Percentiles rank a stretch among this genome's conserved stretches.
Evolutionary conservation across 2,329 filamentous ascomycete species (phyloP).

Genomic region (Calonectria hongkongensis): DNA sequence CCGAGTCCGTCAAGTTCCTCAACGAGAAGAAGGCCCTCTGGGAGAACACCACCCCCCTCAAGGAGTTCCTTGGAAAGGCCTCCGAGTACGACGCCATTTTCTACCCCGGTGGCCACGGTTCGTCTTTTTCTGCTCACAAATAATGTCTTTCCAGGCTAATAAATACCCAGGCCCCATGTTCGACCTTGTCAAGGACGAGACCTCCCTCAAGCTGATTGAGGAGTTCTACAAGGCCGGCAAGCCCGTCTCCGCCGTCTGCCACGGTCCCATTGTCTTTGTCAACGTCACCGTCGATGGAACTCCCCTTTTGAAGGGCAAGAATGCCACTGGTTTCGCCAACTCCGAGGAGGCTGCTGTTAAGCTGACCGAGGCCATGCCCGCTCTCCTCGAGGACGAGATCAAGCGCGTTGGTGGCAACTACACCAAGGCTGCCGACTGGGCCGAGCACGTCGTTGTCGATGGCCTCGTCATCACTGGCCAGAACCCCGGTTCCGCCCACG

Average conservation of each 20-base stretch:
- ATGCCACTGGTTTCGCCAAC: slow-evolving; percentile 78
- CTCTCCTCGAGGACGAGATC: slow-evolving; percentile 74
- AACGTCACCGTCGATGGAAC: slow-evolving; percentile 74
- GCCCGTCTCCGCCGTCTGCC: slow-evolving; percentile 80
- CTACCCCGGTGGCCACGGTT: slow-evolving; percentile 73
- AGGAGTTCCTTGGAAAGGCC: slow-evolving; percentile 72
- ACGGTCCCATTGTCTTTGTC: slow-evolving; percentile 78
- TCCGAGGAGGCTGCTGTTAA: slow-evolving; percentile 71
- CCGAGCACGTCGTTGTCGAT: slow-evolving; percentile 69
- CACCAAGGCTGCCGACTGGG: slow-evolving; percentile 72
- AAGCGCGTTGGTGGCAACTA: slow-evolving; percentile 72
- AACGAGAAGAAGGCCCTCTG: slow-evolving; percentile 75
- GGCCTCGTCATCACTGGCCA: slow-evolving; percentile 75
- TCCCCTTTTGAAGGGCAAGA: slow-evolving; percentile 72
- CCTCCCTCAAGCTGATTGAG: slow-evolving; percentile 75
- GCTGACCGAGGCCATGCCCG: slow-evolving; percentile 73
- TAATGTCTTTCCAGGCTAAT: neutral
- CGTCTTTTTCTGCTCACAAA: neutral
- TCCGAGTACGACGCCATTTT: slow-evolving; percentile 78
- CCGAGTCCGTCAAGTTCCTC: slow-evolving; percentile 71
- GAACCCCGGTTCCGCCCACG: slow-evolving; percentile 73
- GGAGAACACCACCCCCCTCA: slow-evolving; percentile 77
- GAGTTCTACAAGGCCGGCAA: slow-evolving; percentile 79
- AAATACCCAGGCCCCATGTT: slow-evolving; percentile 73
- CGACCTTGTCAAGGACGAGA: slow-evolving; percentile 75